Evolutionary conservation across 2,329 filamentous ascomycete genomes (phyloP), one percentile per base, ranked within the genome.

Genomic region (Colletotrichum liriopes): DNA sequence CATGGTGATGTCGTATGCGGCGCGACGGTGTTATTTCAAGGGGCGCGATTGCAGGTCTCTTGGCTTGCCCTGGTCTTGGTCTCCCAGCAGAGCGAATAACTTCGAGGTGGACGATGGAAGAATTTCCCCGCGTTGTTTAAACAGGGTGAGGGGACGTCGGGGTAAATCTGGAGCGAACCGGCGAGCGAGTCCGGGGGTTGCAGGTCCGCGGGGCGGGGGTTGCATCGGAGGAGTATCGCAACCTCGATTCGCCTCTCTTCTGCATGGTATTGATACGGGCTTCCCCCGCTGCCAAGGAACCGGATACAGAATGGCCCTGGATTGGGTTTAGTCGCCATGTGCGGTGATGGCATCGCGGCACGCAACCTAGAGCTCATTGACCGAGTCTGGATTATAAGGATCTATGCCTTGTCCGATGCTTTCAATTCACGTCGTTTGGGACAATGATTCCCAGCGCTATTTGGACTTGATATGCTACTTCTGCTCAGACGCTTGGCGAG

Each of bases 141-240:
- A 32, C 26, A 23, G 23, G 56, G 62, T 49, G 58, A 61, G 56
- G 67, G 64, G 69, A 59, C 45, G 60, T 72, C 69, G 69, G 69
- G 69, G 69, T 72, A 72, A 69, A 54, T 65, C 69, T 72, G 69
- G 45, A 64, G 69, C 69, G 69, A 69, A 29, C 8, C 11, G 51
- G 49, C 64, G 64, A 58, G 56, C 43, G 47, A 26, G 26, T n/a
- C 39, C 26, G 39, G 39, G 58, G 58, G 23, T 35, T 45, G 66
- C 32, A 37, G 55, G 49, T 64, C 43, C 59, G 66, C 60, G 60
- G n/a, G 54, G 68, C 63, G 68, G 68, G 63, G 64, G 41, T 59
- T 26, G 61, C 47, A 39, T 37, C 11, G 29, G 39, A 43, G 23
- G 20, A 45, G 23, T 20, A 45, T 45, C 39, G 32, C 12, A 20